Evolutionary conservation across 1,284 basidiomycete species (phyloP).

Genomic region (Ceratorhiza oryzae-sativae): DNA sequence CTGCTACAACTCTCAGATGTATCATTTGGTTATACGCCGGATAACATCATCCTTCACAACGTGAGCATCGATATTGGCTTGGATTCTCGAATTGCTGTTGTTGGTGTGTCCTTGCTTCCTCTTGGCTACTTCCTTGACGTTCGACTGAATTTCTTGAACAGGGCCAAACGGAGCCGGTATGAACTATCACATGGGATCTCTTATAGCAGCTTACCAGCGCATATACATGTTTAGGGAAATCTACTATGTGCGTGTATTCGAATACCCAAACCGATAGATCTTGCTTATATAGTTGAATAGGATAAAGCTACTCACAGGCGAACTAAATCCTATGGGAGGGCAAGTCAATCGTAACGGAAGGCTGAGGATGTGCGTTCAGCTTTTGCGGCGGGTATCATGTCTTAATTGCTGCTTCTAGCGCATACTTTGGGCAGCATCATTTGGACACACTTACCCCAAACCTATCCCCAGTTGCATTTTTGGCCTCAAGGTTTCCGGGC

Average conservation of each 20-base stretch:
- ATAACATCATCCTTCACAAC: constrained; percentile 79
- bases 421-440: constrained; percentile 98
- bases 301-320: constrained; percentile 95
- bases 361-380: constrained; percentile 73
- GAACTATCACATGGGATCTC: constrained; percentile 22
- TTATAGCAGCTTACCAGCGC: constrained; percentile 56
- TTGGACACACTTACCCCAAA: constrained; percentile 89
- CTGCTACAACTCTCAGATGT: constrained; percentile 94
- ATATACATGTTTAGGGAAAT: constrained; percentile 71
- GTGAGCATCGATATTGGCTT: constrained; percentile 91
- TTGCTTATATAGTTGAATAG: constrained; percentile 52
- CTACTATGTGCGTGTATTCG: constrained; percentile 64
- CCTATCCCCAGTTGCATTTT: constrained; percentile 90
- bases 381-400: neutral
- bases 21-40: constrained; percentile 87
- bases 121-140: neutral
- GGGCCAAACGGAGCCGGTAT: constrained; percentile 63
- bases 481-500: constrained; percentile 91
- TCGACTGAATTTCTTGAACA: neutral
- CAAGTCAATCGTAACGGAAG: constrained; percentile 91
- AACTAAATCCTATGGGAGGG: constrained; percentile 80
- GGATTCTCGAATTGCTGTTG: constrained; percentile 89
- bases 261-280: constrained; percentile 21
- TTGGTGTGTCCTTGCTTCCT: constrained; percentile 54
- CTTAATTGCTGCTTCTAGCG: constrained; percentile 54